These are phyloP conservation scores for Apiotrichum brassicae DNA, from an alignment of 1,284 basidiomycete genomes.

Conservation along the genomic window DNA sequence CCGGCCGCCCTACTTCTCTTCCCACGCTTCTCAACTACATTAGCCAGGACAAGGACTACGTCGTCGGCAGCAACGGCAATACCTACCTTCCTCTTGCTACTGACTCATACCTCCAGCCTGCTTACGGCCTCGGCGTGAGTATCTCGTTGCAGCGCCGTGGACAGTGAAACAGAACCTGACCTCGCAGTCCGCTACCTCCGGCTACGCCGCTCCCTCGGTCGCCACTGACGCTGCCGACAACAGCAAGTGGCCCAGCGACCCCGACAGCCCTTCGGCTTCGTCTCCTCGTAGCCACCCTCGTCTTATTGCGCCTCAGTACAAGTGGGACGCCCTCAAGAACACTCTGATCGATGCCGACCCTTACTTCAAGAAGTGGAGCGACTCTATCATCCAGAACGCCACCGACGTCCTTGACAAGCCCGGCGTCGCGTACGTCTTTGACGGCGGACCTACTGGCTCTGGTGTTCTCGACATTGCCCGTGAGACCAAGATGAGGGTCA, in stretches of 20 bases:
- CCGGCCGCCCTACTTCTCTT: slow-evolving; percentile 29
- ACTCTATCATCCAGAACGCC: slow-evolving; percentile 87
- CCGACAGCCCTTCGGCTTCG: slow-evolving; percentile 60
- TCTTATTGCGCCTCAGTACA: slow-evolving; percentile 83
- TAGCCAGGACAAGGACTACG: neutral
- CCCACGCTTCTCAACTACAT: slow-evolving; percentile 21
- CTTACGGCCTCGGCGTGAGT: slow-evolving; percentile 81
- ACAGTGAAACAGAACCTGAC: neutral
- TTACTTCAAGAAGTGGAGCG: slow-evolving; percentile 84
- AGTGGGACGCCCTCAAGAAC: slow-evolving; percentile 75
- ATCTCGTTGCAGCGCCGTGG: neutral
- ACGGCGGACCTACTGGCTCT: slow-evolving; percentile 61
- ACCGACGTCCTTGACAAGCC: slow-evolving; percentile 58
- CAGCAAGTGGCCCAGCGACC: slow-evolving; percentile 67
- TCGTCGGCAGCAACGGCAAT: slow-evolving; percentile 24
- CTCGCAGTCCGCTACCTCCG: slow-evolving; percentile 69
- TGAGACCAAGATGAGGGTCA: slow-evolving; percentile 81
- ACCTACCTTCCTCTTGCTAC: slow-evolving; percentile 53
- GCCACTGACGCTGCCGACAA: slow-evolving; percentile 51
- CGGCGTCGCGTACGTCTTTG: slow-evolving; percentile 66
- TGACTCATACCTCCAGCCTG: slow-evolving; percentile 67
- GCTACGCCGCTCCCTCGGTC: slow-evolving; percentile 69
- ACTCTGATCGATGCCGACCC: slow-evolving; percentile 71
- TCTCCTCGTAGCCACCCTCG: slow-evolving; percentile 70
- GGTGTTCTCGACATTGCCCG: slow-evolving; percentile 92